These are phyloP conservation scores for Yarrowia sp. DNA, from an alignment of 805 yeast genomes.

Conservation along the genomic window DNA sequence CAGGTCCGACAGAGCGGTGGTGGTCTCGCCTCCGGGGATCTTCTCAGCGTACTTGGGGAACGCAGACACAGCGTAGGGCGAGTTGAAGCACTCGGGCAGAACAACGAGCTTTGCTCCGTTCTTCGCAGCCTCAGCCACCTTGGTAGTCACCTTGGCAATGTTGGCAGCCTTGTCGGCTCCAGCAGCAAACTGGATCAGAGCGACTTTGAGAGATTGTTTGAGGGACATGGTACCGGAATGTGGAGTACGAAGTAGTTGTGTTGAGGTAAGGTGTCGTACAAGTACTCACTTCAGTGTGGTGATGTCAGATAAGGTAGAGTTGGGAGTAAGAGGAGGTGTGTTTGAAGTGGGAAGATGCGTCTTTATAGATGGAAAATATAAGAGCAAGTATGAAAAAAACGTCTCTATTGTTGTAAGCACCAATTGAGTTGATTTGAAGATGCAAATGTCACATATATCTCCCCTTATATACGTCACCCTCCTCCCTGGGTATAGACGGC, in stretches of 20 bases:
- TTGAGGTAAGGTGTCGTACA: neutral
- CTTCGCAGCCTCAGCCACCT: constrained; percentile 71
- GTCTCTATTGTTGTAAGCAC: too few species aligned
- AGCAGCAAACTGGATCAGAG: constrained; percentile 82
- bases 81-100: constrained; percentile 95
- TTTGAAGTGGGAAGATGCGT: too few species aligned
- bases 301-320: constrained; percentile 8
- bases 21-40: constrained; percentile 75
- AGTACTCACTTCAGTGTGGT: neutral
- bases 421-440: too few species aligned
- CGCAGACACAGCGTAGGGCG: constrained; percentile 88
- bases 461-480: too few species aligned
- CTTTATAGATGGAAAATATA: too few species aligned
- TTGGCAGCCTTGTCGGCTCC: constrained; percentile 84
- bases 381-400: too few species aligned
- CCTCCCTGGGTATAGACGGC: constrained; percentile 3
- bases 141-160: constrained; percentile 68
- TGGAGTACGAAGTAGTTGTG: too few species aligned
- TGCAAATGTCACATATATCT: too few species aligned
- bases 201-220: constrained; percentile 71
- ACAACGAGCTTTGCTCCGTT: constrained; percentile 74
- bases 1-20: constrained; percentile 64
- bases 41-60: constrained; percentile 87
- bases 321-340: neutral
- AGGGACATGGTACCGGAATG: constrained; percentile 51